Percentiles rank a stretch among this genome's conserved stretches.
phyloP scores from a whole-genome alignment of 2,329 filamentous ascomycete genomes.

The Aciculosporium take region DNA sequence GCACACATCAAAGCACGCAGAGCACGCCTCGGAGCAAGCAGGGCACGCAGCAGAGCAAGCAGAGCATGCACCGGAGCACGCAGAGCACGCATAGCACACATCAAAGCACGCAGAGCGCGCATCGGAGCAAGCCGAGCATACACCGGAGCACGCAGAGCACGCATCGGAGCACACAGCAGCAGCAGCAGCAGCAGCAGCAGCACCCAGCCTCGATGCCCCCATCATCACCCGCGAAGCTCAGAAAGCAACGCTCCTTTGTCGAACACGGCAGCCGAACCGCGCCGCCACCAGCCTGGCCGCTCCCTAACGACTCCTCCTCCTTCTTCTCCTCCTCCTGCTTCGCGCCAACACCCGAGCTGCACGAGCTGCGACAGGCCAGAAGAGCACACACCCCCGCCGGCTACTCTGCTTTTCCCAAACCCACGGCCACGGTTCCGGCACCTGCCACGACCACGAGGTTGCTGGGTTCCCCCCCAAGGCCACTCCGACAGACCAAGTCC shows the following conservation, averaged over 20 bases:
- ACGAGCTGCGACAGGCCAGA: constrained; percentile 4
- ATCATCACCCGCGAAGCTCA: no score
- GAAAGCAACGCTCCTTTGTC: neutral
- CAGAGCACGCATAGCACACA: no score
- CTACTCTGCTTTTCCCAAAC: constrained; percentile 30
- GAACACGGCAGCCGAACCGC: constrained; percentile 8
- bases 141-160: no score
- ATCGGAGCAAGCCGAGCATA: no score
- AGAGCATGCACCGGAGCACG: no score
- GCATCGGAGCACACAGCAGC: no score
- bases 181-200: constrained; percentile 17
- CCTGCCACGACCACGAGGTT: neutral
- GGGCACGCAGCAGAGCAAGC: no score
- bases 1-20: no score
- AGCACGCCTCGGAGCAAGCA: no score
- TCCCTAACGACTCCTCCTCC: constrained; percentile 12
- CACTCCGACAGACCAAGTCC: constrained; percentile 16
- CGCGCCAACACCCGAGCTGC: no score
- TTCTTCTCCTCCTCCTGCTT: neutral
- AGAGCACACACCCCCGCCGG: constrained; percentile 16
- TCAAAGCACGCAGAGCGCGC: no score
- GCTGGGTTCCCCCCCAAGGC: constrained; percentile 8
- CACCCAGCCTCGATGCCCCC: constrained; percentile 19
- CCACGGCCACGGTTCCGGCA: constrained; percentile 5
- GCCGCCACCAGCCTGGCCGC: constrained; percentile 13